Evolutionary conservation across 208 protist species (phyloP).

Genomic region (Endotrypanum monterogeii): DNA sequence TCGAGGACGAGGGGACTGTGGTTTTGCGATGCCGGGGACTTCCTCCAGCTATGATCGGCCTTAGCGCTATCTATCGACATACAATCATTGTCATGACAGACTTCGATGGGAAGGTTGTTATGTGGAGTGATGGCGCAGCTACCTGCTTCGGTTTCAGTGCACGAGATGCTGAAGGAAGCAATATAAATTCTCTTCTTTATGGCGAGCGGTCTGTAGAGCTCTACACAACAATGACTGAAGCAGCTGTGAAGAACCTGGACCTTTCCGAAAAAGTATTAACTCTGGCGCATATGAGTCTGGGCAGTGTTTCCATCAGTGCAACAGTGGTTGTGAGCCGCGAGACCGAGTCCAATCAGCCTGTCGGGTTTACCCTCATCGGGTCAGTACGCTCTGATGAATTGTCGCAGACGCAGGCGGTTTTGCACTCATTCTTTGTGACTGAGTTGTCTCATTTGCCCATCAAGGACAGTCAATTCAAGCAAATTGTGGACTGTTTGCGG

Average conservation of each 20-base stretch:
- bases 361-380: constrained; percentile 59
- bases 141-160: constrained; percentile 49
- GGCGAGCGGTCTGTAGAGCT: constrained; percentile 61
- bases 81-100: constrained; percentile 55
- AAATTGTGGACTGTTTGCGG: constrained; percentile 58
- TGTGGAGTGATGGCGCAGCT: constrained; percentile 61
- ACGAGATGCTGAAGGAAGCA: constrained; percentile 54
- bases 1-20: constrained; percentile 50
- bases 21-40: constrained; percentile 39
- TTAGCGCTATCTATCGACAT: constrained; percentile 46
- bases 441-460: constrained; percentile 40
- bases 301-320: constrained; percentile 47
- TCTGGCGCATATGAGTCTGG: constrained; percentile 55
- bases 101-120: constrained; percentile 47
- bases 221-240: constrained; percentile 61
- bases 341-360: constrained; percentile 35
- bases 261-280: constrained; percentile 44
- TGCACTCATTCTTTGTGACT: constrained; percentile 60
- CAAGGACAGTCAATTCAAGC: constrained; percentile 42
- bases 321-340: constrained; percentile 45
- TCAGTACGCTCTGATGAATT: constrained; percentile 55
- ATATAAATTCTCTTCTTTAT: constrained; percentile 63
- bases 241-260: constrained; percentile 50
- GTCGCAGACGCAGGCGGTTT: constrained; percentile 44
- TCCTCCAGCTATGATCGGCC: constrained; percentile 32